Evolutionary conservation across 768 basidiomycete species (phyloP), one percentile per base, ranked within the genome.

Genomic region (Lentinula aciculospora): DNA sequence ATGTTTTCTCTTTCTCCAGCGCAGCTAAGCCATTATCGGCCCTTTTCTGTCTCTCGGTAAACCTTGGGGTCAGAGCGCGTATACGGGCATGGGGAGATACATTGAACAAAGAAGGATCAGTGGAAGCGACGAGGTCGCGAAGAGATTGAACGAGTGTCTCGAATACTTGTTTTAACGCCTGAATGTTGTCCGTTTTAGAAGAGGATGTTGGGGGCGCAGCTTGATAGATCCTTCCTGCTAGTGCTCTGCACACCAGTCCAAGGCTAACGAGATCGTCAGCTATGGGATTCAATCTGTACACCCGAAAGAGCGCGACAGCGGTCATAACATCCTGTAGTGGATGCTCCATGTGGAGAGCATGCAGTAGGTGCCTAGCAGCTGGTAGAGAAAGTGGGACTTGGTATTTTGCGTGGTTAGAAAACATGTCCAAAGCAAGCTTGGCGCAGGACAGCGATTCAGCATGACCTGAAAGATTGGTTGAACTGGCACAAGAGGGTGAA

Each of bases 331-430:
- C 69, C 29, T 71, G 64, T 13, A 77, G 58, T 5, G 74, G 67
- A 51, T 69, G 61, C 27, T 66, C 62, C 53, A 62, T 56, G 59
- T 75, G 74, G 7, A 81, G 66, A 0, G 75, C 64, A 48, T 80
- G 73, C 3, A 80, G 65, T 31, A 81, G 69, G 17, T 67, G 67
- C 12, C 74, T 76, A 4, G 76, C 79, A 2, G 72, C 77, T 4
- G 66, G 48, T 10, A 70, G 57, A 2, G 74, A 72, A 7, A 81
- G 66, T 44, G 72, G 68, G 31, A 81, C 61, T 51, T 74, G 73
- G 60, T 81, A 78, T 50, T 77, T 77, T 13, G 76, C 66, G 48
- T 76, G 78, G 59, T 81, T 69, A 36, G 70, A 68, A 59, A 80
- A 75, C 25, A 78, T 73, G 17, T 71, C 66, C 15, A 81, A 64